Conservation (phyloP, 1,284 basidiomycete species). For the Cutaneotrichosporon mucoides region DNA sequence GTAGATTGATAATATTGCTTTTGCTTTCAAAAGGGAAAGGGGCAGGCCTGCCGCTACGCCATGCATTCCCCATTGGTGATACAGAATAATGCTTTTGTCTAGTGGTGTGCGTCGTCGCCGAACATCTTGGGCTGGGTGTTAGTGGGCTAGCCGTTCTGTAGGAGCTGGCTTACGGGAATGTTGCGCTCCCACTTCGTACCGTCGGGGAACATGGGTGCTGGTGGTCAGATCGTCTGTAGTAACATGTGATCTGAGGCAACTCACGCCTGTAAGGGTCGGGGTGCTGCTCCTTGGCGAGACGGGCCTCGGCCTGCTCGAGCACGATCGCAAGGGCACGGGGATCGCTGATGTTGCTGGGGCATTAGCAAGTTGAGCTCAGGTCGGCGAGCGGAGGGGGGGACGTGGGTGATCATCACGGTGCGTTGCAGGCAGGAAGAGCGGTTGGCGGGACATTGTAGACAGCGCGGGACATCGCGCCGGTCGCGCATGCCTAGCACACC, state of each 20-base stretch:
- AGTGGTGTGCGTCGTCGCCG: conserved; percentile 5
- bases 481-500: too few species aligned
- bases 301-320: conserved; percentile 74
- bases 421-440: too few species aligned
- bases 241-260: too few species aligned
- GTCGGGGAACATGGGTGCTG: conserved; percentile 64
- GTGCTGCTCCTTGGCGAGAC: conserved; percentile 65
- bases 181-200: conserved; percentile 73
- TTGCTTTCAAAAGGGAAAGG: background rate
- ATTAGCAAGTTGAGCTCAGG: conserved; percentile 1
- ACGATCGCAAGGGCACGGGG: conserved; percentile 76
- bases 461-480: too few species aligned
- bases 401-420: too few species aligned
- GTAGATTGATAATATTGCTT: background rate
- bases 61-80: conserved; percentile 15
- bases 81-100: conserved; percentile 11
- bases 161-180: conserved; percentile 42
- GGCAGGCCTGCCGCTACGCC: conserved; percentile 7
- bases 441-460: too few species aligned
- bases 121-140: conserved; percentile 11
- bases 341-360: conserved; percentile 72
- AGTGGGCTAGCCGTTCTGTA: too few species aligned
- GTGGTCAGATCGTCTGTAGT: too few species aligned
- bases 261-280: conserved; percentile 78
- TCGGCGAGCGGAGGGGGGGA: too few species aligned